Evolutionary conservation across 352 stramenopile species (phyloP).

Genomic region (Globisporangium spiculum): DNA sequence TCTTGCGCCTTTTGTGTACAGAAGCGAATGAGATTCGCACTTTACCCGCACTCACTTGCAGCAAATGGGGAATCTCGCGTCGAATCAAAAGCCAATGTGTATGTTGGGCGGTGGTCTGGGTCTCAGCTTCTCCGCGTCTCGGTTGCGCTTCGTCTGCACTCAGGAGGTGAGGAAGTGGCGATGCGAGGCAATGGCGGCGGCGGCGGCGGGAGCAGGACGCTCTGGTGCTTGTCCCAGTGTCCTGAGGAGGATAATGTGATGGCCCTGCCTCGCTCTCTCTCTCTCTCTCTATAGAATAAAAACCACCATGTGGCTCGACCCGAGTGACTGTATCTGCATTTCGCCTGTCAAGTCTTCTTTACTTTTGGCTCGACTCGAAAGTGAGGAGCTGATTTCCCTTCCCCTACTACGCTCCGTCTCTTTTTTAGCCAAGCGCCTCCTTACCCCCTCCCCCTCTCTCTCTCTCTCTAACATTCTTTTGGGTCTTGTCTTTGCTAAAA

Average conservation of each 20-base stretch:
- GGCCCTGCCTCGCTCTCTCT: too few species aligned
- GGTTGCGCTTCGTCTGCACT: neutral
- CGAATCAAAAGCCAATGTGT: neutral
- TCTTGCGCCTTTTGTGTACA: conserved; percentile 1
- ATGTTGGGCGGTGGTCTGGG: too few species aligned
- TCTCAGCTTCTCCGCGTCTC: neutral
- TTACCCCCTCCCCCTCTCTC: neutral
- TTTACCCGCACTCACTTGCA: neutral
- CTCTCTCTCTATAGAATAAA: neutral
- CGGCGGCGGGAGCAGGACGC: too few species aligned
- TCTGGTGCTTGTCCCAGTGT: neutral
- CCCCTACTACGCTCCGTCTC: neutral
- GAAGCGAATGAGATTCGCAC: neutral
- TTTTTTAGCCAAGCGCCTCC: neutral
- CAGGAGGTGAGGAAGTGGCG: neutral
- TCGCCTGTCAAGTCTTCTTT: neutral
- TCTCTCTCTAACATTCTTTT: neutral
- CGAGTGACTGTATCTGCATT: neutral
- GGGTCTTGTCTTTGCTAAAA: neutral
- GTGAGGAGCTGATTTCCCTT: too few species aligned
- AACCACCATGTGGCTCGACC: neutral
- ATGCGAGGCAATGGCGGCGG: neutral
- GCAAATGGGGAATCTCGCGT: neutral
- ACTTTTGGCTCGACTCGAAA: neutral
- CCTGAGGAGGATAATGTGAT: neutral